These are phyloP conservation scores for Fusarium piperis DNA, from an alignment of 2,329 filamentous ascomycete genomes.

Conservation along the genomic window DNA sequence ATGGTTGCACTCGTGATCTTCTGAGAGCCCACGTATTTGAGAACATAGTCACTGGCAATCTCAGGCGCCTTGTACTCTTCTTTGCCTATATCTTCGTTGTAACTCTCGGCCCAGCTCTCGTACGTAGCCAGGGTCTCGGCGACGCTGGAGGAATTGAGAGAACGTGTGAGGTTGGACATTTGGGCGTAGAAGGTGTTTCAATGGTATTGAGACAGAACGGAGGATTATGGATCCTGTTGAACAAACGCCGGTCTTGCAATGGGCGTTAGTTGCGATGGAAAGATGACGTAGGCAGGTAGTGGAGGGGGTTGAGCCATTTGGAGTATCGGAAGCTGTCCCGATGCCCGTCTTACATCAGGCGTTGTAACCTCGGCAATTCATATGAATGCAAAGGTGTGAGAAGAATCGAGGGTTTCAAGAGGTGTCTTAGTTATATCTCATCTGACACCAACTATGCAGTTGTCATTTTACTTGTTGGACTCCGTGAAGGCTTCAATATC, in stretches of 20 bases:
- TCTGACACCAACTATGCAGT: too few relatives aligned
- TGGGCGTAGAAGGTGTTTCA: not conserved
- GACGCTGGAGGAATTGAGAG: slow-evolving; percentile 16
- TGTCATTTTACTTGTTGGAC: too few relatives aligned
- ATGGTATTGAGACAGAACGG: too few relatives aligned
- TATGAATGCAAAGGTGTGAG: not conserved
- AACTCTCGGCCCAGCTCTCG: slow-evolving; percentile 42
- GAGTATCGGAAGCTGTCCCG: not conserved
- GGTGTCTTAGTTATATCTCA: too few relatives aligned
- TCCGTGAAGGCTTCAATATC: too few relatives aligned
- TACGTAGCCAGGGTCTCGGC: slow-evolving; percentile 33
- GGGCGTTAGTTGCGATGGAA: not conserved
- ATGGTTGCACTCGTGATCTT: slow-evolving; percentile 39
- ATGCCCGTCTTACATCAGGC: not conserved
- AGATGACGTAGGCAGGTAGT: not conserved
- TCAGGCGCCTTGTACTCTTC: slow-evolving; percentile 53
- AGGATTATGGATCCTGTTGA: not conserved
- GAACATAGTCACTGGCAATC: slow-evolving; percentile 41
- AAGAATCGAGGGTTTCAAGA: not conserved
- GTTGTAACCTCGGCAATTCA: not conserved
- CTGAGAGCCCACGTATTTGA: slow-evolving; percentile 27
- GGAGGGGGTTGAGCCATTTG: not conserved
- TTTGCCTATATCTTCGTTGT: slow-evolving; percentile 41
- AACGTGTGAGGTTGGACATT: slow-evolving; percentile 22
- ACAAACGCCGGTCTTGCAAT: not conserved